A percentile compares a stretch with the other conserved stretches of the same genome.
Conservation (phyloP, 1,139 yeast species). For the Protomyces inouyei region DNA sequence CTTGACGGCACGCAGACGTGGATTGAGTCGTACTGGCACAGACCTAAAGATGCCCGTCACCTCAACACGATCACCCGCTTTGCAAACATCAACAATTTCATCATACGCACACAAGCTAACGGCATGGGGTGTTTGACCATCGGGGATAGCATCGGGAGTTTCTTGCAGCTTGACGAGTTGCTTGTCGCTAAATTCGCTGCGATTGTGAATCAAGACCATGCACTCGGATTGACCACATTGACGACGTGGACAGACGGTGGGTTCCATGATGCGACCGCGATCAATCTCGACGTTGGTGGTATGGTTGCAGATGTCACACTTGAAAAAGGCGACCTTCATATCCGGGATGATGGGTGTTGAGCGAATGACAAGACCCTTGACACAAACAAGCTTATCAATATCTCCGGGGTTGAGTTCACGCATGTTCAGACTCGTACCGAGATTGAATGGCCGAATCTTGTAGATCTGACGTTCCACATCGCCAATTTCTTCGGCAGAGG, state of each 20-base stretch:
- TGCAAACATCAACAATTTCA: constrained; percentile 86
- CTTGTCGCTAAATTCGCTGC: constrained; percentile 89
- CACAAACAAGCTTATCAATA: constrained; percentile 84
- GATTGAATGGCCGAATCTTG: constrained; percentile 74
- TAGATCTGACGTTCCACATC: constrained; percentile 57
- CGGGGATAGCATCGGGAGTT: constrained; percentile 97
- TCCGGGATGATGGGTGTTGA: constrained; percentile 93
- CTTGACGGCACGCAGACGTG: constrained; percentile 78
- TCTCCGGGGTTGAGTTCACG: constrained; percentile 87
- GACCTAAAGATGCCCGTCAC: constrained; percentile 94
- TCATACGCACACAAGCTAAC: constrained; percentile 92
- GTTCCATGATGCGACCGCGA: constrained; percentile 90
- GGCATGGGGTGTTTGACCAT: constrained; percentile 97
- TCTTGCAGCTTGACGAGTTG: constrained; percentile 92
- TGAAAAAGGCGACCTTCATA: constrained; percentile 95
- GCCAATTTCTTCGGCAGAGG: constrained; percentile 38
- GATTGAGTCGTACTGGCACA: constrained; percentile 80
- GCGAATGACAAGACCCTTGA: constrained; percentile 86
- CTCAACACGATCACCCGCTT: constrained; percentile 96
- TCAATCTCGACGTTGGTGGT: constrained; percentile 88
- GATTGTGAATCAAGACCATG: constrained; percentile 84
- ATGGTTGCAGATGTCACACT: constrained; percentile 92
- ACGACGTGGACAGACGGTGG: constrained; percentile 83
- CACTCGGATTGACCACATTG: constrained; percentile 81
- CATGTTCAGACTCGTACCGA: constrained; percentile 56